Evolutionary conservation across 164 flowering plant species (phyloP), one percentile per base, ranked within the genome.

Genomic region (Paratinospora sagittata): DNA sequence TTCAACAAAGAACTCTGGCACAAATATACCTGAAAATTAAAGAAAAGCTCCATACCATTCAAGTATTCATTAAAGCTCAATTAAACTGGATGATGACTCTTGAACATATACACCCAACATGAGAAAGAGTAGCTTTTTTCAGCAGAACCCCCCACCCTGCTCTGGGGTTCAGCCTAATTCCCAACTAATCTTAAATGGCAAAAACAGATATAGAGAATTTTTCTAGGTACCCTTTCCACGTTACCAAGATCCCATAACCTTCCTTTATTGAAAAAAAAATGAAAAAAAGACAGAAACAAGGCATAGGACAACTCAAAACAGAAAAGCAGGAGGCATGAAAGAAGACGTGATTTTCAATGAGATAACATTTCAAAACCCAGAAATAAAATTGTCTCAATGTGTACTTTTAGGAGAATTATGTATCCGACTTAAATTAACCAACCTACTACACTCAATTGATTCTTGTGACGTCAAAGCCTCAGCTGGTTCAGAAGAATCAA

Each of bases 331-430:
- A 63, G 57, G 43, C 9, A 72, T 43, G 36, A 49, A 36, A 69
- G 64, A n/a, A 17, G 39, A 52, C 16, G 30, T 45, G n/a, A 63
- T 24, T 27, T 68, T 49, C 65, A 69, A 52, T 36, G 70, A 71
- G 69, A 49, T 1, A 10, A 17, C 68, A 69, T 64, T 74, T 71
- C 34, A 33, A 60, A 65, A 55, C 11, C 33, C 57, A 34, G 27
- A 69, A 67, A 64, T 76, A 76, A 84, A 84, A 89, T 80, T 75
- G 91, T 90, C 82, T 93, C 87, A 93, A 90, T 85, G 95, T 90
- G 98, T 92, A 88, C 88, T 90, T 92, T 90, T 88, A 78, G 93
- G 90, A 84, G 92, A 85, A 85, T 84, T 82, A 86, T 87, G 94
- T 92, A 90, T 89, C 91, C 93, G 89, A 84, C 87, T 89, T 76